Evolutionary conservation across 768 basidiomycete species (phyloP).

Genomic region (Harrya chromipes): DNA sequence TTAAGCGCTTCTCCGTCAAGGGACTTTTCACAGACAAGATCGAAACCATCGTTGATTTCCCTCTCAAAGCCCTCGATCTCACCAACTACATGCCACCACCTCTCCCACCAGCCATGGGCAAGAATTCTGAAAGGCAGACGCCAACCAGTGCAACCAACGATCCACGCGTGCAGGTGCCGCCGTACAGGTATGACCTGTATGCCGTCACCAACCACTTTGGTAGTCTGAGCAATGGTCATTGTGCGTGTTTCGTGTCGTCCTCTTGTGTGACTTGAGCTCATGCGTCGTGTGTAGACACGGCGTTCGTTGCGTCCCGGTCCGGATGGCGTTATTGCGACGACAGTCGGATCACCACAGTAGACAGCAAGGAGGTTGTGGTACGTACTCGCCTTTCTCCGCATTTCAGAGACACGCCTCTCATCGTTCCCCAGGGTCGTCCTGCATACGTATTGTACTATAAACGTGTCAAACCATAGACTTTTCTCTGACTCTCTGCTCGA

Average conservation of each 20-base stretch:
- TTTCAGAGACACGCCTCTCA: slow-evolving; percentile 16
- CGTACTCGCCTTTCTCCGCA: slow-evolving; percentile 29
- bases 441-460: slow-evolving; percentile 87
- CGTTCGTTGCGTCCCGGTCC: slow-evolving; percentile 81
- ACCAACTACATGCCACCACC: slow-evolving; percentile 87
- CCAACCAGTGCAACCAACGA: slow-evolving; percentile 46
- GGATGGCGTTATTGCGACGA: slow-evolving; percentile 96
- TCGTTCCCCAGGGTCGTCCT: slow-evolving; percentile 47
- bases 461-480: slow-evolving; percentile 38
- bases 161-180: slow-evolving; percentile 78
- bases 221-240: slow-evolving; percentile 91
- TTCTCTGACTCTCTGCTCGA: not conserved
- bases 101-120: slow-evolving; percentile 61
- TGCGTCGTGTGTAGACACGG: slow-evolving; percentile 63
- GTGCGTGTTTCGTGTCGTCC: slow-evolving; percentile 46
- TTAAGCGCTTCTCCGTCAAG: slow-evolving; percentile 89
- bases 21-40: slow-evolving; percentile 95
- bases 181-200: slow-evolving; percentile 92
- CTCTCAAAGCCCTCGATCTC: slow-evolving; percentile 56
- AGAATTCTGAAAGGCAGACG: slow-evolving; percentile 41
- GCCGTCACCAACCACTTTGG: slow-evolving; percentile 97
- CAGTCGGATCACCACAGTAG: slow-evolving; percentile 73
- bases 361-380: slow-evolving; percentile 82
- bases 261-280: not conserved
- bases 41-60: slow-evolving; percentile 93